These are phyloP conservation scores for Fusarium sp. DNA, from an alignment of 2,329 filamentous ascomycete genomes.

Conservation along the genomic window DNA sequence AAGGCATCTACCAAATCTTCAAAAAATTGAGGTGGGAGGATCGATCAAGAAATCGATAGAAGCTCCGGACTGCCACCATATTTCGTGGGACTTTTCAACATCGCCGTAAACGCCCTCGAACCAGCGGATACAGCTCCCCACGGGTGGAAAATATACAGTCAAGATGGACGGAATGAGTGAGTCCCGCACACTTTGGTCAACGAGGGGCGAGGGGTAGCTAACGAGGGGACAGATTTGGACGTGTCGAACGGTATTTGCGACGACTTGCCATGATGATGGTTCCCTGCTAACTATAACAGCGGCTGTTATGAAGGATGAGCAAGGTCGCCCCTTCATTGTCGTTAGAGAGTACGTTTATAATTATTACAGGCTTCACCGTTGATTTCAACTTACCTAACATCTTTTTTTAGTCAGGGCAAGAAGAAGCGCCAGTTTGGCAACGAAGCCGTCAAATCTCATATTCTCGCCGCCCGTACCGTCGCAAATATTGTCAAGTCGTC, in stretches of 20 bases:
- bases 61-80: conserved; percentile 49
- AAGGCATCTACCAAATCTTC: conserved; percentile 50
- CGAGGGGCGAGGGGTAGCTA: conserved; percentile 51
- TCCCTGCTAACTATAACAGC: conserved; percentile 58
- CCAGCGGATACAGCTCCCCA: conserved; percentile 47
- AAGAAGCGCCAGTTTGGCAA: conserved; percentile 98
- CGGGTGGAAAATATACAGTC: conserved; percentile 46
- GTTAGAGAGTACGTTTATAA: conserved; percentile 86
- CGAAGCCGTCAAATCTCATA: conserved; percentile 98
- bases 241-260: conserved; percentile 78
- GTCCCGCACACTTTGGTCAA: conserved; percentile 46
- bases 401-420: conserved; percentile 81
- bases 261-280: conserved; percentile 19
- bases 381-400: conserved; percentile 39
- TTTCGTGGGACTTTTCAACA: conserved; percentile 42
- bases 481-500: conserved; percentile 98
- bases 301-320: conserved; percentile 93
- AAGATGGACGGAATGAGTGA: conserved; percentile 57
- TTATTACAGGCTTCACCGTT: conserved; percentile 3
- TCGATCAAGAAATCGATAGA: conserved; percentile 48
- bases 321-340: conserved; percentile 96
- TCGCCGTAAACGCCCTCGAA: conserved; percentile 42
- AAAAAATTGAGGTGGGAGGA: conserved; percentile 51
- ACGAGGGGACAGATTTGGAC: conserved; percentile 75
- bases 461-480: conserved; percentile 94